phyloP scores from a whole-genome alignment of 306 rosid species.

The Dryas drummondii region DNA sequence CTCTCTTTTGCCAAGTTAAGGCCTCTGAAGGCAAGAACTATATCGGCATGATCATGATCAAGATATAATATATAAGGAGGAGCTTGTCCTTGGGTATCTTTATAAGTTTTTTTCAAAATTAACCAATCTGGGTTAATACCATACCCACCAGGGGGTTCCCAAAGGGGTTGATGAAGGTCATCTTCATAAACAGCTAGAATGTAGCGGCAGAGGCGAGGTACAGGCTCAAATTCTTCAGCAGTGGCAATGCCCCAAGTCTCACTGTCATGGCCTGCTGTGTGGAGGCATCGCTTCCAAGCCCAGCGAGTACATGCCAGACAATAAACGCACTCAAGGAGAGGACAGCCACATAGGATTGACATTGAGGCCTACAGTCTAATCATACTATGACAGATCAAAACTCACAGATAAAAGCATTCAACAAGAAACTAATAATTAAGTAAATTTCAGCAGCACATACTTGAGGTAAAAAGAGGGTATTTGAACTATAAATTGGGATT shows the following conservation, averaged over 20 bases:
- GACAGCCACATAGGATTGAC: conserved; percentile 76
- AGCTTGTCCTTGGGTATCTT: conserved; percentile 61
- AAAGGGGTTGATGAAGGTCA: conserved; percentile 66
- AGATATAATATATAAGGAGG: conserved; percentile 79
- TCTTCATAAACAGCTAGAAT: conserved; percentile 87
- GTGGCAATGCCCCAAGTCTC: conserved; percentile 84
- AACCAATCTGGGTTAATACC: conserved; percentile 75
- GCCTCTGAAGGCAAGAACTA: conserved; percentile 87
- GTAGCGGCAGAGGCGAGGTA: conserved; percentile 88
- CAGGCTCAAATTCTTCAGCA: conserved; percentile 76
- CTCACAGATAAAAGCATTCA: conserved; percentile 18
- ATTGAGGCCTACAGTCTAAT: conserved; percentile 40
- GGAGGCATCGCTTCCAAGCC: conserved; percentile 95
- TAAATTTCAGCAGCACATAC: background rate
- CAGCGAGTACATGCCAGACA: conserved; percentile 91
- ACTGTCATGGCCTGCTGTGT: conserved; percentile 93
- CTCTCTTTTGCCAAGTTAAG: conserved; percentile 84
- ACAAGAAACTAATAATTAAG: background rate
- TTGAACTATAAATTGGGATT: background rate
- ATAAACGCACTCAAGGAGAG: conserved; percentile 89
- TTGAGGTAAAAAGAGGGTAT: background rate
- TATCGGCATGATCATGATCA: conserved; percentile 73
- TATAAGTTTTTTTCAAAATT: conserved; percentile 49
- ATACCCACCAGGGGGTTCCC: conserved; percentile 87
- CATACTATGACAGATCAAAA: conserved; percentile 24